phyloP scores from a whole-genome alignment of 495 filamentous ascomycete genomes.

The Trichoderma parareesei region DNA sequence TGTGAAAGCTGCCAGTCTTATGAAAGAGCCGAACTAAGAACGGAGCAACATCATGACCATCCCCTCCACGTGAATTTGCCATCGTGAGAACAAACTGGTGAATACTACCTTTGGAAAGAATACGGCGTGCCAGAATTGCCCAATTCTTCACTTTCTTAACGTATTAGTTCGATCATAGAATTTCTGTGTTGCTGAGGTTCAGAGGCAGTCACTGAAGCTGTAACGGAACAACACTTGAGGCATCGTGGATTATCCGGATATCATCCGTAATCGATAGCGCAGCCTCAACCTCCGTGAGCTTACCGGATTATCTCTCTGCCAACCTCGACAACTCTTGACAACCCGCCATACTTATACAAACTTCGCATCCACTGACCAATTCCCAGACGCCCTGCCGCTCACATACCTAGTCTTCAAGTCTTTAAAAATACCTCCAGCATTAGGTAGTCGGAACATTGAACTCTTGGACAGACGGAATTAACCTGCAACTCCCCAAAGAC shows the following conservation, averaged over 20 bases:
- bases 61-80: not conserved
- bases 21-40: constrained; percentile 92
- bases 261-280: constrained; percentile 9
- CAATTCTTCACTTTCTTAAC: not conserved
- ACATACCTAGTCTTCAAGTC: no score
- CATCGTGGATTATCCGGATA: not conserved
- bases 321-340: not conserved
- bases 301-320: not conserved
- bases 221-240: not conserved
- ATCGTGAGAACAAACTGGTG: not conserved
- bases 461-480: not conserved
- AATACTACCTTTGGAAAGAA: no score
- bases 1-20: constrained; percentile 61
- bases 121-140: not conserved
- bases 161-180: not conserved
- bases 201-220: not conserved
- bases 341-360: no score
- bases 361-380: not conserved
- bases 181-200: not conserved
- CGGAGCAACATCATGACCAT: constrained; percentile 49
- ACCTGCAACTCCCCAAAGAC: not conserved
- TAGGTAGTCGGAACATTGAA: not conserved
- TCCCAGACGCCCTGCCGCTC: not conserved
- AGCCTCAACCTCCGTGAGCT: not conserved
- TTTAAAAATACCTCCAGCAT: no score